Evolutionary conservation across 2,329 filamentous ascomycete genomes (phyloP).

Genomic region (Fusarium nelsonii): DNA sequence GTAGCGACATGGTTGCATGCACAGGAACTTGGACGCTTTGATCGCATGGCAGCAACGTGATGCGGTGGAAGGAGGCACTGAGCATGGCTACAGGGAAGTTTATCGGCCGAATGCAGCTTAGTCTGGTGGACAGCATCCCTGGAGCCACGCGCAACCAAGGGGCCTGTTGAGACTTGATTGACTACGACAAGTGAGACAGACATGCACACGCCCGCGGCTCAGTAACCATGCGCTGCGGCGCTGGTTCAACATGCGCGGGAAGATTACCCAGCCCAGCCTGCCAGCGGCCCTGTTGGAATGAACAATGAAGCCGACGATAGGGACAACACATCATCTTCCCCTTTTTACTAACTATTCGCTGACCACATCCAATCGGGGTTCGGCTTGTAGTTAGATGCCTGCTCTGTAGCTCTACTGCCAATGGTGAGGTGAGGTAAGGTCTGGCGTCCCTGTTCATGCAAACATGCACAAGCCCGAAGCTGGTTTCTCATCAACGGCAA

Average conservation of each 20-base stretch:
- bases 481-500: conserved; percentile 24
- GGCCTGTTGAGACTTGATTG: conserved; percentile 38
- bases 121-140: conserved; percentile 49
- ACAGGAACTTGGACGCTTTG: conserved; percentile 39
- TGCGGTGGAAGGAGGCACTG: conserved; percentile 44
- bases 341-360: conserved; percentile 4
- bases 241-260: conserved; percentile 26
- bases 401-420: not conserved
- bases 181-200: conserved; percentile 26
- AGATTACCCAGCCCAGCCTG: conserved; percentile 5
- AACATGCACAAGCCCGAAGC: conserved; percentile 18
- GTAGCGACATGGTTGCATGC: conserved; percentile 40
- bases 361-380: not conserved
- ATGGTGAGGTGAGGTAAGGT: not conserved
- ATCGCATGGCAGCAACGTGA: conserved; percentile 52
- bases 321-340: conserved; percentile 4
- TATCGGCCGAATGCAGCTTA: conserved; percentile 46
- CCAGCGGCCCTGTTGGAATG: conserved; percentile 23
- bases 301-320: conserved; percentile 13
- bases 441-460: conserved; percentile 21
- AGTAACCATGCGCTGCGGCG: conserved; percentile 18
- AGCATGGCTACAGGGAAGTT: conserved; percentile 47
- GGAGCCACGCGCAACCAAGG: conserved; percentile 55
- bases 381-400: not conserved
- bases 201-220: conserved; percentile 33